These are phyloP conservation scores for Ilex asprella DNA, from an alignment of 257 asterid genomes.

Conservation along the genomic window DNA sequence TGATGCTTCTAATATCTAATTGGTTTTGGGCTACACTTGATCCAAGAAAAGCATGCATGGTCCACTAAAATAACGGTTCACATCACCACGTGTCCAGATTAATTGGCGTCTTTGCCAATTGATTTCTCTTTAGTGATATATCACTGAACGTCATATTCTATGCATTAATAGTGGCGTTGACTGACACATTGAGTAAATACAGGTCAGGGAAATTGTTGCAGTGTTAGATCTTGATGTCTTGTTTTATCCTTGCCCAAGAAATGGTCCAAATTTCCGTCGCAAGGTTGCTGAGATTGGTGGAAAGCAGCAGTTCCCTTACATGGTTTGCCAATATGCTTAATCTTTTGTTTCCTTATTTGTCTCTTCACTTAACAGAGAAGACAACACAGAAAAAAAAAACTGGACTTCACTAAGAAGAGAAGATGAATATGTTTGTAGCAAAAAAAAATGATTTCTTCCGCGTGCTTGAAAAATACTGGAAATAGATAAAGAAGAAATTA, in stretches of 20 bases:
- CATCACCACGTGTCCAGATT: too few species aligned
- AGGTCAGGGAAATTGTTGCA: slow-evolving; percentile 90
- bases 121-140: neutral
- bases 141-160: neutral
- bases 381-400: neutral
- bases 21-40: too few species aligned
- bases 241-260: slow-evolving; percentile 90
- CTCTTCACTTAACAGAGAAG: neutral
- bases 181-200: slow-evolving; percentile 7
- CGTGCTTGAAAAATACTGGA: too few species aligned
- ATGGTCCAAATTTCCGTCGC: slow-evolving; percentile 86
- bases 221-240: slow-evolving; percentile 84
- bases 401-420: neutral
- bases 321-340: slow-evolving; percentile 38
- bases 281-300: slow-evolving; percentile 83
- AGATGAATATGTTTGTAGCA: too few species aligned
- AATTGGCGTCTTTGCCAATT: too few species aligned
- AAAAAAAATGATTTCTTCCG: too few species aligned
- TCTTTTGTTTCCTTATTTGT: slow-evolving; percentile 3
- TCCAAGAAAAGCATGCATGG: too few species aligned
- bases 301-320: slow-evolving; percentile 75
- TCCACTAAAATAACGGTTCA: too few species aligned
- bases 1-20: too few species aligned
- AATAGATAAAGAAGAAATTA: too few species aligned
- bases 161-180: neutral